Conservation (phyloP, 805 yeast species). For the Schizosaccharomyces cryophilus region DNA sequence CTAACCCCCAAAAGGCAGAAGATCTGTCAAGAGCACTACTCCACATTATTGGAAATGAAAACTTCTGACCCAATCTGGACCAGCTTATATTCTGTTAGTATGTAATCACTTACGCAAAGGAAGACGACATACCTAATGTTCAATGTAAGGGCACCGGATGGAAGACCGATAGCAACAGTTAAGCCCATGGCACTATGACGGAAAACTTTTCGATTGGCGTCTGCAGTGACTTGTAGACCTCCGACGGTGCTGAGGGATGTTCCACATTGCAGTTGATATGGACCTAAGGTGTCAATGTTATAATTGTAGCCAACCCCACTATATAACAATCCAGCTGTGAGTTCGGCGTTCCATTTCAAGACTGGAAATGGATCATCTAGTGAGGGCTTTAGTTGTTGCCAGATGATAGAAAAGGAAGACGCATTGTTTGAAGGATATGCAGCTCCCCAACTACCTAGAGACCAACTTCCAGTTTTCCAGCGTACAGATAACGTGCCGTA, state of each 20-base stretch:
- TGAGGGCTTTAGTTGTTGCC: not conserved
- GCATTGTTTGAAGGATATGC: not conserved
- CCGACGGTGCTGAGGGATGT: not conserved
- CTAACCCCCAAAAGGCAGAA: not conserved
- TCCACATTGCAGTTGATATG: not conserved
- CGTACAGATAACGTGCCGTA: not conserved
- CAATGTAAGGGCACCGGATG: not conserved
- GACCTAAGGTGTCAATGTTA: not conserved
- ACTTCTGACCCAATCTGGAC: not conserved
- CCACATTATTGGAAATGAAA: not conserved
- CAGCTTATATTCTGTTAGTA: not conserved
- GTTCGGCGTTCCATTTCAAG: not conserved
- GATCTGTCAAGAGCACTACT: not conserved
- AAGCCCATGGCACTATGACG: not conserved
- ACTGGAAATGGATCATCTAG: not conserved
- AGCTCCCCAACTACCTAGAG: constrained; percentile 1
- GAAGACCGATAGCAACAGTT: not conserved
- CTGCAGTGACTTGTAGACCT: not conserved
- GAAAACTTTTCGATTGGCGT: not conserved
- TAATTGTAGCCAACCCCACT: not conserved
- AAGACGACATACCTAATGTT: not conserved
- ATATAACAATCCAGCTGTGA: not conserved
- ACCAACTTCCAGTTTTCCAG: not conserved
- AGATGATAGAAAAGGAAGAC: not conserved
- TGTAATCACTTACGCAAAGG: not conserved